A percentile compares a stretch with the other conserved stretches of the same genome.
Evolutionary conservation across 2,329 filamentous ascomycete genomes (phyloP).

Genomic region (Diaporthe aspalathi): DNA sequence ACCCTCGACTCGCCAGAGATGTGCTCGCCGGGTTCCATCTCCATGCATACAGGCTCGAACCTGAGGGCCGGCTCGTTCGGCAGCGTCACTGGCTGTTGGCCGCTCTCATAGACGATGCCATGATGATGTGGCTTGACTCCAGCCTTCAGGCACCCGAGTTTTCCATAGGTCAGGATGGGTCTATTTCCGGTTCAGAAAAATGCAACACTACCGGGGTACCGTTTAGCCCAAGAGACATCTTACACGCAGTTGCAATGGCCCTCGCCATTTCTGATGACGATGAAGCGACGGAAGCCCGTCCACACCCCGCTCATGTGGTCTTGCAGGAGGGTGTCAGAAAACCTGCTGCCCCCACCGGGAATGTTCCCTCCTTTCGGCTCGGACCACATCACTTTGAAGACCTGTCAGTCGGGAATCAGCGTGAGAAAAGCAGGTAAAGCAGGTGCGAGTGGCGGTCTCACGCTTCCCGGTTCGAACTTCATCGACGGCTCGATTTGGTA

Average conservation of each 20-base stretch:
- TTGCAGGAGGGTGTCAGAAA: conserved; percentile 46
- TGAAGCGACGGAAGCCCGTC: conserved; percentile 64
- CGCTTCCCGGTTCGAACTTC: conserved; percentile 19
- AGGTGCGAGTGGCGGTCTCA: neutral
- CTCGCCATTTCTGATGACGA: conserved; percentile 62
- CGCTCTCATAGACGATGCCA: conserved; percentile 60
- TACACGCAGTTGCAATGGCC: conserved; percentile 69
- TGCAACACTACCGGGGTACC: neutral
- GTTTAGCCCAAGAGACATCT: conserved; percentile 43
- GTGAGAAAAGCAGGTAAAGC: neutral
- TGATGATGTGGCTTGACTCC: conserved; percentile 65
- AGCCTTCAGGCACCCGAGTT: conserved; percentile 63
- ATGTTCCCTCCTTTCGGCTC: conserved; percentile 52
- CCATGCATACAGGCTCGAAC: conserved; percentile 58
- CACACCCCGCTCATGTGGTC: conserved; percentile 55
- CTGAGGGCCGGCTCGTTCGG: conserved; percentile 60
- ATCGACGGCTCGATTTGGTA: conserved; percentile 29
- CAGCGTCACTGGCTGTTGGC: conserved; percentile 49
- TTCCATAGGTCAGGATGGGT: conserved; percentile 67
- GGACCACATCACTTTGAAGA: conserved; percentile 67
- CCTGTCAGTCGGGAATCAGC: conserved; percentile 48
- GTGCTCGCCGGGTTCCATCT: conserved; percentile 57
- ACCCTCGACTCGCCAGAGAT: conserved; percentile 64
- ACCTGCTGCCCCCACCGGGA: conserved; percentile 35
- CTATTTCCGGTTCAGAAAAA: conserved; percentile 47